These are phyloP conservation scores for Amanita pseudoporphyria DNA, from an alignment of 768 basidiomycete genomes.

Conservation along the genomic window DNA sequence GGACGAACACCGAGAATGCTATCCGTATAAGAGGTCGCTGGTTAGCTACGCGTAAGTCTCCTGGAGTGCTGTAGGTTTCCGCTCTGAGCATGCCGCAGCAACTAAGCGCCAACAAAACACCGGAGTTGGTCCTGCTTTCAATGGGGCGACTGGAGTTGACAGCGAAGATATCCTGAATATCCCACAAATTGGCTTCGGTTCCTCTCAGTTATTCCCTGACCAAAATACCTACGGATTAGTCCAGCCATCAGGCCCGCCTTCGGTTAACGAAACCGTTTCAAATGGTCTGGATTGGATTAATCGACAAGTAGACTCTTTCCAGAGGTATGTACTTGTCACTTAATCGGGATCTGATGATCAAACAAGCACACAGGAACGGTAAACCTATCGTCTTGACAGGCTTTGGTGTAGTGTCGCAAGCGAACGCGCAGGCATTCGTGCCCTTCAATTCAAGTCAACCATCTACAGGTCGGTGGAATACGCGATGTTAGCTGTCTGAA, in stretches of 20 bases:
- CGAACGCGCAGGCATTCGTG: slow-evolving; percentile 42
- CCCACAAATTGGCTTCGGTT: slow-evolving; percentile 44
- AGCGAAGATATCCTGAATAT: slow-evolving; percentile 54
- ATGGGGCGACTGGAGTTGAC: slow-evolving; percentile 60
- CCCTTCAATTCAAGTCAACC: slow-evolving; percentile 44
- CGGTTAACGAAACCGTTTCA: slow-evolving; percentile 44
- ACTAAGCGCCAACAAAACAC: slow-evolving; percentile 38
- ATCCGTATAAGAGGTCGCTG: slow-evolving; percentile 51
- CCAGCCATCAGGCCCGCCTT: slow-evolving; percentile 36
- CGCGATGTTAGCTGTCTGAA: background rate
- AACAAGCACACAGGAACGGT: slow-evolving; percentile 28
- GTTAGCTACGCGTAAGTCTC: slow-evolving; percentile 39
- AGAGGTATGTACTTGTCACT: slow-evolving; percentile 25
- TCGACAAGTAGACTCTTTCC: slow-evolving; percentile 32
- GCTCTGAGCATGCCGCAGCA: slow-evolving; percentile 19
- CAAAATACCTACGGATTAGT: slow-evolving; percentile 42
- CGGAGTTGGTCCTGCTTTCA: slow-evolving; percentile 39
- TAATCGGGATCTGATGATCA: background rate
- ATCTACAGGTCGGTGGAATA: background rate
- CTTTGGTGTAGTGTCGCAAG: slow-evolving; percentile 56
- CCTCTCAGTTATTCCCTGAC: slow-evolving; percentile 63
- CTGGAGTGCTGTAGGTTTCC: slow-evolving; percentile 1
- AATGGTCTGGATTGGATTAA: slow-evolving; percentile 47
- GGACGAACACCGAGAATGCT: slow-evolving; percentile 25
- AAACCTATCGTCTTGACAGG: slow-evolving; percentile 46